These are phyloP conservation scores for Boletus rubropictus DNA, from an alignment of 768 basidiomycete species.

Conservation along the genomic window DNA sequence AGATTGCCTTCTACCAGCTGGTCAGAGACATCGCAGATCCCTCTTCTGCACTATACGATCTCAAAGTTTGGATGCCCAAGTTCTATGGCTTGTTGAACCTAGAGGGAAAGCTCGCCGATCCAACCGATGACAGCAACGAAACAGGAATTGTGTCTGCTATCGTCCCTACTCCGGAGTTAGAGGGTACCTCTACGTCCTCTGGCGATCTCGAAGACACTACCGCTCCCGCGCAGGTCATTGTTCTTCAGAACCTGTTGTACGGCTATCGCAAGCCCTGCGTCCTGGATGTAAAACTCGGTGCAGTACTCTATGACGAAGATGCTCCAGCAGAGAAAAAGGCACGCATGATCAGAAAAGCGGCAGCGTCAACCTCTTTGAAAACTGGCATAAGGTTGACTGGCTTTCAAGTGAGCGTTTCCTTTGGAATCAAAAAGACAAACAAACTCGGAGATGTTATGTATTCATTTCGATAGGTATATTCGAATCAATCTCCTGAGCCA, in stretches of 20 bases:
- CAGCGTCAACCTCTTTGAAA: constrained; percentile 62
- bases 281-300: constrained; percentile 92
- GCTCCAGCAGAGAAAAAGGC: constrained; percentile 67
- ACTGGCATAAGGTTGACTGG: constrained; percentile 84
- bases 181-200: constrained; percentile 38
- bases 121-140: constrained; percentile 5
- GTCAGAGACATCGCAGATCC: constrained; percentile 33
- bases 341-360: constrained; percentile 70
- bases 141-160: constrained; percentile 14
- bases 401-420: constrained; percentile 68
- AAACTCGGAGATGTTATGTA: neutral
- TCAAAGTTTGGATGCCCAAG: constrained; percentile 60
- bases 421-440: neutral
- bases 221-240: constrained; percentile 53
- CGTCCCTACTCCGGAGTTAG: constrained; percentile 29
- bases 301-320: constrained; percentile 69
- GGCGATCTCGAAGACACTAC: neutral
- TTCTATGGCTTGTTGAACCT: constrained; percentile 78
- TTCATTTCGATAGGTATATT: constrained; percentile 54
- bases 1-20: constrained; percentile 67
- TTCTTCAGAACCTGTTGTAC: constrained; percentile 78
- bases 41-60: constrained; percentile 13
- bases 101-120: constrained; percentile 41
- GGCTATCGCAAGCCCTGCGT: constrained; percentile 77
- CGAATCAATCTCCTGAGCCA: constrained; percentile 49